Evolutionary conservation across 257 asterid genomes (phyloP).

Genomic region (Nicotiana obtusifolia): DNA sequence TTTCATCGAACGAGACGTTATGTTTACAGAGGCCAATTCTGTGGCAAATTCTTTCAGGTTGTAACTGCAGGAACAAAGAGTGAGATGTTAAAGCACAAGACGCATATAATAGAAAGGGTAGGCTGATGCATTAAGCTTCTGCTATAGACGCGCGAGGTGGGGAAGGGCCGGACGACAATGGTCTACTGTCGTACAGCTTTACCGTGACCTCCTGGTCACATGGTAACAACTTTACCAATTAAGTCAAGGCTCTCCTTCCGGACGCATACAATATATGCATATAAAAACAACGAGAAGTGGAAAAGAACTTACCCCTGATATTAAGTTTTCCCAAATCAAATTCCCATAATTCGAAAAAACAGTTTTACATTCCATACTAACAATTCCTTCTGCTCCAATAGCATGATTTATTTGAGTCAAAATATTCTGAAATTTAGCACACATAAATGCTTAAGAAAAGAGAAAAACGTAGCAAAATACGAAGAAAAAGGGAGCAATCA

Average conservation of each 20-base stretch:
- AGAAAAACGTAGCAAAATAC: not conserved
- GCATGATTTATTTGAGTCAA: conserved; percentile 36
- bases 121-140: too few relatives aligned
- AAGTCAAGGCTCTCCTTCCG: too few relatives aligned
- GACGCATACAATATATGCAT: not conserved
- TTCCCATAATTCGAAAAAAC: conserved; percentile 29
- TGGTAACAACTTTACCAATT: too few relatives aligned
- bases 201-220: too few relatives aligned
- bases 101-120: not conserved
- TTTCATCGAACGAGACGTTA: not conserved
- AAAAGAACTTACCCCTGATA: conserved; percentile 26
- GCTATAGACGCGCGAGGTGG: too few relatives aligned
- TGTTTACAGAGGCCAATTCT: conserved; percentile 18
- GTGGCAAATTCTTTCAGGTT: conserved; percentile 20
- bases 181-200: too few relatives aligned
- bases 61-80: conserved; percentile 11
- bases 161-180: too few relatives aligned
- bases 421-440: conserved; percentile 21
- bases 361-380: conserved; percentile 34
- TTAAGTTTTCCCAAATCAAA: conserved; percentile 27
- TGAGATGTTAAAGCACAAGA: not conserved
- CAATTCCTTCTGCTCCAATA: conserved; percentile 38
- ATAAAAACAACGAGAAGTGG: not conserved
- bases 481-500: not conserved
- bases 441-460: not conserved